phyloP scores from a whole-genome alignment of 345 rosid genomes.

The Gossypium ekmanianum region DNA sequence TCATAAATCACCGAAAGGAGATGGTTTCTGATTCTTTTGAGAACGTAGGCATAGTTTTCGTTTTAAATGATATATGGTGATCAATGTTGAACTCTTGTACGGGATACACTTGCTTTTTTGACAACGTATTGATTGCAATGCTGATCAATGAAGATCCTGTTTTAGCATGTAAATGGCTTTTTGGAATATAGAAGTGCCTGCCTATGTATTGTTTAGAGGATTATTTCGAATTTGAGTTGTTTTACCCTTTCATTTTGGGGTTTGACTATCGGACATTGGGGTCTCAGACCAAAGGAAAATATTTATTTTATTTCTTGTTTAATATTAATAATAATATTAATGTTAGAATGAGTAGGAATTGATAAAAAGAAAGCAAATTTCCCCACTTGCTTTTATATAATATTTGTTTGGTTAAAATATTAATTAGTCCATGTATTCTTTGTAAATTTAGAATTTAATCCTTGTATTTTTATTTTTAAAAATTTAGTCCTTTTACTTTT shows the following conservation, averaged over 20 bases:
- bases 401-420: neutral
- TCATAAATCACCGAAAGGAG: neutral
- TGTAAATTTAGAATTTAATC: too few species aligned
- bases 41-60: neutral
- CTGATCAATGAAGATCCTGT: neutral
- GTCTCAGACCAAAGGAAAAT: too few species aligned
- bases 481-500: too few species aligned
- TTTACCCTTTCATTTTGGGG: too few species aligned
- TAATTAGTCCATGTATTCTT: too few species aligned
- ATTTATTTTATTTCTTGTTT: too few species aligned
- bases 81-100: slow-evolving; percentile 1
- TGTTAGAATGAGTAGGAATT: too few species aligned
- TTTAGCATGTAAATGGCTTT: neutral
- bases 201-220: neutral
- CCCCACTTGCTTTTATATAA: neutral
- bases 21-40: slow-evolving; percentile 4
- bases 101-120: slow-evolving; percentile 10
- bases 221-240: too few species aligned
- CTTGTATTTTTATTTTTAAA: too few species aligned
- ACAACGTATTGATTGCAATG: neutral
- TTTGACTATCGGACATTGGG: too few species aligned
- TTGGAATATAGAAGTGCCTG: neutral
- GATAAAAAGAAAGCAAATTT: too few species aligned
- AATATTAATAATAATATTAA: too few species aligned
- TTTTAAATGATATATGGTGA: neutral